Percentiles rank a stretch among this genome's conserved stretches.
Conservation (phyloP, 306 rosid genomes). For the Cicer cuneatum region DNA sequence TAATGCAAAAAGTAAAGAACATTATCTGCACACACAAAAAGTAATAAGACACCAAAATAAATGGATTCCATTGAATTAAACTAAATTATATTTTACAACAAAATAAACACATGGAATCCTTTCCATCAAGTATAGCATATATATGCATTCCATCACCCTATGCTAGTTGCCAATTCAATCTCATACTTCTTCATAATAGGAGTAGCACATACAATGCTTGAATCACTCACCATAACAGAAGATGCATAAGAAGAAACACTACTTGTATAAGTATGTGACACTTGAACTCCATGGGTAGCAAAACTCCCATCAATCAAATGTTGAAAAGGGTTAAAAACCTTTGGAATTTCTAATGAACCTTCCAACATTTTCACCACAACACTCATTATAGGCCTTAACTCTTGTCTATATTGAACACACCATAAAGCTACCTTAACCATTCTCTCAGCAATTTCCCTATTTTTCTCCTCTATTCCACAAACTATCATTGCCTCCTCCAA, state of each 20-base stretch:
- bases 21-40: no score
- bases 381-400: constrained; percentile 60
- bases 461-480: constrained; percentile 51
- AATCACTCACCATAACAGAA: constrained; percentile 21
- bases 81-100: no score
- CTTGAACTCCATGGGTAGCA: not conserved
- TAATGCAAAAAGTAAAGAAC: no score
- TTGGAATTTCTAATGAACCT: constrained; percentile 55
- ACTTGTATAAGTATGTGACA: constrained; percentile 13
- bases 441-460: constrained; percentile 46
- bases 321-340: constrained; percentile 53
- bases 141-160: constrained; percentile 1
- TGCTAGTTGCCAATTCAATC: constrained; percentile 44
- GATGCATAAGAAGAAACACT: constrained; percentile 11
- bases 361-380: constrained; percentile 64
- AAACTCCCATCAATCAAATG: constrained; percentile 25
- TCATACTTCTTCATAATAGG: constrained; percentile 42
- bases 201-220: constrained; percentile 38
- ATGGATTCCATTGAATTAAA: no score
- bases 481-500: constrained; percentile 28
- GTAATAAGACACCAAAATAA: no score
- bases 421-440: constrained; percentile 53
- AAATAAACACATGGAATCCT: not conserved
- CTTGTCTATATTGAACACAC: constrained; percentile 59
- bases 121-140: not conserved